These are phyloP conservation scores for Waltiozyma sp. DNA, from an alignment of 1,139 yeast species.

Conservation along the genomic window DNA sequence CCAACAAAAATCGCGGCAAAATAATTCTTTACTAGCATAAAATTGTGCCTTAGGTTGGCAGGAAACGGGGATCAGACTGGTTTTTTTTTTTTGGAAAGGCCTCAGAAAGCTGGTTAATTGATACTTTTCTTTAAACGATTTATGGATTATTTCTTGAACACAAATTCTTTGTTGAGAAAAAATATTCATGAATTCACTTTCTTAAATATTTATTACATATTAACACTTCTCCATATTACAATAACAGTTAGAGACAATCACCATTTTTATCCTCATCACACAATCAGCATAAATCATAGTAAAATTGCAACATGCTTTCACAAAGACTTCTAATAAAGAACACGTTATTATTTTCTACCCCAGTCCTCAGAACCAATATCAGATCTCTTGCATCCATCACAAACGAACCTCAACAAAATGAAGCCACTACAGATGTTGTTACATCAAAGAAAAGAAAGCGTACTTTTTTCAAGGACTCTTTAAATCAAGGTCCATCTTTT, in stretches of 20 bases:
- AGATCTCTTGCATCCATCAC: constrained; percentile 13
- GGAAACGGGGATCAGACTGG: too few relatives aligned
- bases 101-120: too few relatives aligned
- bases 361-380: constrained; percentile 1
- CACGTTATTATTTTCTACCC: constrained; percentile 4
- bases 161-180: too few relatives aligned
- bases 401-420: constrained; percentile 2
- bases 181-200: too few relatives aligned
- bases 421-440: constrained; percentile 1
- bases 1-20: constrained; percentile 89
- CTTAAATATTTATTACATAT: too few relatives aligned
- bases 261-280: not conserved
- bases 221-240: too few relatives aligned
- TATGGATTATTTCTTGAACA: too few relatives aligned
- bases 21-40: constrained; percentile 52
- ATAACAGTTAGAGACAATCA: not conserved
- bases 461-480: constrained; percentile 57
- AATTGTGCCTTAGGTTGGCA: too few relatives aligned
- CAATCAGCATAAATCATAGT: not conserved
- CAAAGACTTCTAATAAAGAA: constrained; percentile 6
- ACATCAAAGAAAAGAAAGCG: constrained; percentile 32
- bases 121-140: too few relatives aligned
- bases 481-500: constrained; percentile 85
- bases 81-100: constrained; percentile 20
- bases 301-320: constrained; percentile 4